Conservation (phyloP, 2,329 filamentous ascomycete species). For the Xylariales sp. region DNA sequence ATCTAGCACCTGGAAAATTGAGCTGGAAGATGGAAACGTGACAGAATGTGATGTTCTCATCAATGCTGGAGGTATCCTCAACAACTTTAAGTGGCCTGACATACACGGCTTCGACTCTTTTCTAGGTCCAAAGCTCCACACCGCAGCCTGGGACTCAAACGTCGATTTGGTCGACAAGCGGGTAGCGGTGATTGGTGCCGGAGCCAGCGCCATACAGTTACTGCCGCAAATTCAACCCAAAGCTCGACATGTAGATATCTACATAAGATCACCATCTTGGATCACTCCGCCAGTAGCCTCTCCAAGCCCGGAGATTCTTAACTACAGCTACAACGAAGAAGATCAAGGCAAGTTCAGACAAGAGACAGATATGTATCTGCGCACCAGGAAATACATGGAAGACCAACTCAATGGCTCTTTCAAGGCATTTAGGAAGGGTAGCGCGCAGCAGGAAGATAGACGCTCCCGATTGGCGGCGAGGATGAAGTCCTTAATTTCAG, state of each 20-base stretch:
- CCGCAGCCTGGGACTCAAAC: conserved; percentile 48
- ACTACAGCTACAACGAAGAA: background rate
- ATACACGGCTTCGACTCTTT: conserved; percentile 48
- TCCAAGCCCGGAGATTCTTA: background rate
- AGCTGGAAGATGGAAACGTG: background rate
- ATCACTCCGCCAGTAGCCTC: conserved; percentile 1
- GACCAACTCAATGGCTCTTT: background rate
- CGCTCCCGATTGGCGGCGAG: too few relatives aligned
- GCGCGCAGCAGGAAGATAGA: background rate
- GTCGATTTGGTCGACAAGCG: conserved; percentile 42
- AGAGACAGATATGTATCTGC: background rate
- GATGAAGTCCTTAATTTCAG: too few relatives aligned
- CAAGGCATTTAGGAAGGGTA: background rate
- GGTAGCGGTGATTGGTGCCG: conserved; percentile 45
- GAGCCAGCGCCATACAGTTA: conserved; percentile 1
- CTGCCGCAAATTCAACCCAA: conserved; percentile 1
- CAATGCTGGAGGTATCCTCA: conserved; percentile 2
- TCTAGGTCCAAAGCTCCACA: conserved; percentile 48
- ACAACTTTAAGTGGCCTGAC: conserved; percentile 41
- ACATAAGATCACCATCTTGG: conserved; percentile 1
- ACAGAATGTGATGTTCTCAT: background rate
- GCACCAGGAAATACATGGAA: background rate
- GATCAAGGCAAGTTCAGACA: background rate
- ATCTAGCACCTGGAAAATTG: background rate
- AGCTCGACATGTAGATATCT: background rate